These are phyloP conservation scores for Iberis amara DNA, from an alignment of 441 rosid species.

Conservation along the genomic window DNA sequence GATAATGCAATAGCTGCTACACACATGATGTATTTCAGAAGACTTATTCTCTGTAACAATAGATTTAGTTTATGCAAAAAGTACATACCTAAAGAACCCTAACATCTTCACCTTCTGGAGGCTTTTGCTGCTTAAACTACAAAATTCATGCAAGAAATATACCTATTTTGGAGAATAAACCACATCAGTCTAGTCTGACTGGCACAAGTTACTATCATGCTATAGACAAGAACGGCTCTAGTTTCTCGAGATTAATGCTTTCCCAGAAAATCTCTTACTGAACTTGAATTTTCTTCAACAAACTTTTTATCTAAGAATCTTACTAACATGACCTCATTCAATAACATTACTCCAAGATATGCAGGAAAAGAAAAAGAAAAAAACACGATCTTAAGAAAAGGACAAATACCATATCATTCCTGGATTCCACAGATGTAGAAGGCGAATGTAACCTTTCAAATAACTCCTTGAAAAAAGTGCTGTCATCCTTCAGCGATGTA, in stretches of 20 bases:
- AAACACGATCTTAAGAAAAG: slow-evolving; percentile 1
- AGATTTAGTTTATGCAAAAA: slow-evolving; percentile 21
- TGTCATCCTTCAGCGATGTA: slow-evolving; percentile 76
- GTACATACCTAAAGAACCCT: slow-evolving; percentile 61
- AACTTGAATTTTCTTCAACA: not conserved
- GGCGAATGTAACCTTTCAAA: slow-evolving; percentile 71
- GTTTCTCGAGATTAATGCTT: not conserved
- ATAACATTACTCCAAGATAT: slow-evolving; percentile 2
- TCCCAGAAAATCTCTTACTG: not conserved
- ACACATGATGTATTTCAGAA: slow-evolving; percentile 11
- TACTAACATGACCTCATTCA: not conserved
- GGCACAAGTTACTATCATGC: slow-evolving; percentile 9
- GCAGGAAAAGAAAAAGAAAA: no score
- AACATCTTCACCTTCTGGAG: slow-evolving; percentile 74
- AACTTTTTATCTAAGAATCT: not conserved
- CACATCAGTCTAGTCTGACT: slow-evolving; percentile 20
- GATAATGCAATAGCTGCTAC: slow-evolving; percentile 4
- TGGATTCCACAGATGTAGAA: slow-evolving; percentile 56
- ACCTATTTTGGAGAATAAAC: slow-evolving; percentile 43
- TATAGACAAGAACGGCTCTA: slow-evolving; percentile 12
- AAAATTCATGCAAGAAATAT: slow-evolving; percentile 77
- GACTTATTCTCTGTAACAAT: slow-evolving; percentile 12
- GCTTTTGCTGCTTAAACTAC: slow-evolving; percentile 81
- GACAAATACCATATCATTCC: slow-evolving; percentile 66
- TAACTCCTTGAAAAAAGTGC: slow-evolving; percentile 71